Conservation (phyloP, 116 monocot genomes). For the Zostera marina region DNA sequence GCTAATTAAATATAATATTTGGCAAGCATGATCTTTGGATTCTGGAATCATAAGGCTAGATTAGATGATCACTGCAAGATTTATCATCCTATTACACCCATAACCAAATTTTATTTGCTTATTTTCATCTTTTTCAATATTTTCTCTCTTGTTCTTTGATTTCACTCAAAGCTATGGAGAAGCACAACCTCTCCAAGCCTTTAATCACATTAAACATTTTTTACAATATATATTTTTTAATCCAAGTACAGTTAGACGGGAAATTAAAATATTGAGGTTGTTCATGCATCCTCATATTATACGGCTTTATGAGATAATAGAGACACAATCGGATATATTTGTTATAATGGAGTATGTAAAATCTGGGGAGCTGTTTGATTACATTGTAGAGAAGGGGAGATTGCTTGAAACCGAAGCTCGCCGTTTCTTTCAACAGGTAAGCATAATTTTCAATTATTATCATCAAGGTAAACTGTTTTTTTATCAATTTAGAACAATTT, state of each 20-base stretch:
- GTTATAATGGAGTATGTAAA: conserved; percentile 55
- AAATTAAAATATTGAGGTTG: conserved; percentile 45
- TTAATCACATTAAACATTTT: background rate
- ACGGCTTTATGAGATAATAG: conserved; percentile 48
- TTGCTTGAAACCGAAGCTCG: conserved; percentile 43
- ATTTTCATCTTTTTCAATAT: background rate
- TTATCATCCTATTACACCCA: background rate
- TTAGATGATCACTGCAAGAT: background rate
- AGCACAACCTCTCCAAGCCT: background rate
- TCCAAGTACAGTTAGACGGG: conserved; percentile 34
- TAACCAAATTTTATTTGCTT: background rate
- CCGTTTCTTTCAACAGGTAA: conserved; percentile 48
- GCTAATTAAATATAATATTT: too few species aligned
- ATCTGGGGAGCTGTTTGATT: conserved; percentile 51
- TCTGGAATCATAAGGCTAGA: background rate
- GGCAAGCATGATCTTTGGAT: background rate
- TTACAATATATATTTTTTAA: conserved; percentile 6
- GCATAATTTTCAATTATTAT: background rate
- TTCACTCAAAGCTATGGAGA: background rate
- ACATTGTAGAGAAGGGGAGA: conserved; percentile 56
- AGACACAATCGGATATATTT: conserved; percentile 41
- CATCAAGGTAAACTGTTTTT: background rate
- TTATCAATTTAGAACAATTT: background rate
- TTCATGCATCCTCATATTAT: conserved; percentile 63
- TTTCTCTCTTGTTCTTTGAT: background rate